Conservation (phyloP, 2,329 filamentous ascomycete genomes). For the Chaetomiaceae sp. region DNA sequence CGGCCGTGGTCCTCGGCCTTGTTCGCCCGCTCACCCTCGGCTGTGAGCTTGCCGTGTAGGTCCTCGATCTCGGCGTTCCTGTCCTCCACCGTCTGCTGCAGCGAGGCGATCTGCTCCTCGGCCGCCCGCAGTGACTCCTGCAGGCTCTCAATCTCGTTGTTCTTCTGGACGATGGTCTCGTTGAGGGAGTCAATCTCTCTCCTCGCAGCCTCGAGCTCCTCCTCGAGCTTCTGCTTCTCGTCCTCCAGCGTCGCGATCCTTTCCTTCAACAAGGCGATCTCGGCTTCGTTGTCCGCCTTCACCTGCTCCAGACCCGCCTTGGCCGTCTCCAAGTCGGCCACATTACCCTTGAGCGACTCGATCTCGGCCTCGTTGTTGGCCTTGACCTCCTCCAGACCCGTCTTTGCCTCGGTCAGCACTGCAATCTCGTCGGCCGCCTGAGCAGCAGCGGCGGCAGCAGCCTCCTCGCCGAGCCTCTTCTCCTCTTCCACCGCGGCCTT, state of each 20-base stretch:
- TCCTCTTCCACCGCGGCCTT: conserved; percentile 25
- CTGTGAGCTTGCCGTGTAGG: conserved; percentile 24
- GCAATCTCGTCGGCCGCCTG: conserved; percentile 23
- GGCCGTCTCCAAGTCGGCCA: conserved; percentile 19
- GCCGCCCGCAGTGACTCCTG: conserved; percentile 25
- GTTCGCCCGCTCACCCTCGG: conserved; percentile 25
- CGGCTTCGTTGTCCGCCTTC: conserved; percentile 22
- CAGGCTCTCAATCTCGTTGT: conserved; percentile 24
- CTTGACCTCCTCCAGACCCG: conserved; percentile 24
- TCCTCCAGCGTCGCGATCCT: conserved; percentile 20
- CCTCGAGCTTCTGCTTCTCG: conserved; percentile 26
- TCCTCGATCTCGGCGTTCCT: conserved; percentile 26
- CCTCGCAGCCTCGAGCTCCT: conserved; percentile 22
- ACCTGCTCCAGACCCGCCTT: conserved; percentile 20
- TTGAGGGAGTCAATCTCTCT: conserved; percentile 23
- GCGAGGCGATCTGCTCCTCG: conserved; percentile 25
- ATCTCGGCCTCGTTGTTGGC: conserved; percentile 26
- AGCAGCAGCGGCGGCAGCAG: conserved; percentile 23
- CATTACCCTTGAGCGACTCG: conserved; percentile 19
- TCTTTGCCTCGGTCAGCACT: conserved; percentile 19
- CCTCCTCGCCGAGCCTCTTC: conserved; percentile 22
- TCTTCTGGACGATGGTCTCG: conserved; percentile 21
- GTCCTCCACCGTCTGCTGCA: conserved; percentile 27
- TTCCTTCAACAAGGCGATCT: conserved; percentile 24
- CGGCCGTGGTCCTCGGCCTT: conserved; percentile 24